A percentile compares a stretch with the other conserved stretches of the same genome.
phyloP scores from a whole-genome alignment of 2,329 filamentous ascomycete species.

The Plenodomus tracheiphilus region DNA sequence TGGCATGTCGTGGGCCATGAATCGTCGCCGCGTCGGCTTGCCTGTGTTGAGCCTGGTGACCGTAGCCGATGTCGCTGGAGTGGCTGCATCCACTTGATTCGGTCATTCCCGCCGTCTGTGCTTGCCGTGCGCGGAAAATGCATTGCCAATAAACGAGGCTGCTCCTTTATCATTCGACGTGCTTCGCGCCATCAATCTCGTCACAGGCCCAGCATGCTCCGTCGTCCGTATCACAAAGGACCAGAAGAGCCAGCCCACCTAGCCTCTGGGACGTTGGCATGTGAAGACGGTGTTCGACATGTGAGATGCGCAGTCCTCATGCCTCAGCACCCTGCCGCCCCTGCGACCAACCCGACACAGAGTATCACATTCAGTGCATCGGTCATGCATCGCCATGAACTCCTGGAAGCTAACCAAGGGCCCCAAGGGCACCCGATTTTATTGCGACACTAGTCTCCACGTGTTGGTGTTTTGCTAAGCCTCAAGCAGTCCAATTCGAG shows the following conservation, averaged over 20 bases:
- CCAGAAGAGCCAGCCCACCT: not conserved
- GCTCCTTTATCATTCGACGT: conserved; percentile 26
- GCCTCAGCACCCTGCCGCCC: too few relatives aligned
- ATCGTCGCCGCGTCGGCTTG: conserved; percentile 23
- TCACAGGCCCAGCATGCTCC: conserved; percentile 34
- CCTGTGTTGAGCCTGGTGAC: conserved; percentile 18
- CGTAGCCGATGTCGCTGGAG: conserved; percentile 33
- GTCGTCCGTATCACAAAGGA: conserved; percentile 11
- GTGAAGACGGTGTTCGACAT: conserved; percentile 26
- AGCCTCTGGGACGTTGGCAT: conserved; percentile 17
- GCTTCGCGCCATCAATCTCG: conserved; percentile 18
- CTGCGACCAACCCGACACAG: not conserved
- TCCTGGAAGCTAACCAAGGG: conserved; percentile 10
- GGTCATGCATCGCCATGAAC: conserved; percentile 21
- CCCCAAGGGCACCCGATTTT: conserved; percentile 27
- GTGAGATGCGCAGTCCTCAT: too few relatives aligned
- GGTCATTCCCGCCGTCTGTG: conserved; percentile 32
- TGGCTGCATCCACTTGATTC: conserved; percentile 32
- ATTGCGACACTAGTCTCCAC: conserved; percentile 22
- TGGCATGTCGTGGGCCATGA: not conserved
- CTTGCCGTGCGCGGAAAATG: conserved; percentile 22
- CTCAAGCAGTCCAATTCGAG: conserved; percentile 23
- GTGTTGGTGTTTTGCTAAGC: conserved; percentile 16
- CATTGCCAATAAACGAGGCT: conserved; percentile 31
- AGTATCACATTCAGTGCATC: conserved; percentile 22